Base-by-base conservation (phyloP, 75 land plant genomes). In the Pinus albicaulis region DNA sequence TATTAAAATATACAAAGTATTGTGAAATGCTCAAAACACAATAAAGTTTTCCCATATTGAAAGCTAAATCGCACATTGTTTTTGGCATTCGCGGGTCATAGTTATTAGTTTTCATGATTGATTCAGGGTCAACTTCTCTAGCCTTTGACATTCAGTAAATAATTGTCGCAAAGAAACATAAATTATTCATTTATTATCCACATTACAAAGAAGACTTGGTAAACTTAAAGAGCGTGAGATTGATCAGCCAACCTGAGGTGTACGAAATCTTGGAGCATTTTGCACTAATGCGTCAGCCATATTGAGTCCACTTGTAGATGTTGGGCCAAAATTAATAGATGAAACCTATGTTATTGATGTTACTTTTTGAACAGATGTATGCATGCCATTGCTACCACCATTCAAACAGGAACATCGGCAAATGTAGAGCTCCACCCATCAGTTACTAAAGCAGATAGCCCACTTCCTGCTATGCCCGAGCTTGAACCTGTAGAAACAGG, bases 221-320 rank as follows among this genome's bases (percentile, higher is more conserved):
- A 23, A 57, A 62, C 52, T 2, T 57, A 68, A 16, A 10, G 12
- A 68, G 22, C 44, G 74, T 1, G 14, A 23, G 56, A 82, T 17
- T 41, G 80, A 93, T 3, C 20, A 52, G 52, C 41, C 99, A 94
- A 90, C 89, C 12, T 93, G 90, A 59, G 88, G 81, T 41, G 71
- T 68, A n/a, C 85, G 90, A 66, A 84, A 82, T 16, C 89, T 86
- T 0, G 86, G 74, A 25, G 99, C 91, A 74, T 87, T 86, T 76
- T 91, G 96, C 20, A 74, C 91, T 65, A 96, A 74, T 31, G 99
- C 82, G 75, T 93, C 99, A 36, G 91, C 99, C 99, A 96, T 96
- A 76, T 92, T 96, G 25, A 89, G 85, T 16, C 87, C 80, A 71
- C 52, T 38, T 68, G 52, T 20, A 68, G 52, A 68, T n/a, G 71